These are phyloP conservation scores for Neopestalotiopsis sp. DNA, from an alignment of 2,329 filamentous ascomycete genomes.

Conservation along the genomic window DNA sequence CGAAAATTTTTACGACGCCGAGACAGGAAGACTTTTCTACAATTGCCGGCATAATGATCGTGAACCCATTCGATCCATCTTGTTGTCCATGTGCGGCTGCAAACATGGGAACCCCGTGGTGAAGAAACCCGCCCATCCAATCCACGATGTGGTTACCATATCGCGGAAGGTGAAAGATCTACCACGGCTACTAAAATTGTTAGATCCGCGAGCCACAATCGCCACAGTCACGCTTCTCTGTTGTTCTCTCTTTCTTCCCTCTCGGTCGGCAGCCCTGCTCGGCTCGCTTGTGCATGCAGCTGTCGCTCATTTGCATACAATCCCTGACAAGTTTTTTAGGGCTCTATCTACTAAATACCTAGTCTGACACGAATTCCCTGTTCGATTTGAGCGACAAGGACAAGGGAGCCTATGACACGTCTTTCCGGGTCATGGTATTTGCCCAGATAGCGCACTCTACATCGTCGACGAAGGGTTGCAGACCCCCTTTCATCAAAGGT, in stretches of 20 bases:
- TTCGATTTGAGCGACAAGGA: constrained; percentile 7
- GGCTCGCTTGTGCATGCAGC: constrained; percentile 14
- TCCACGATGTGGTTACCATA: constrained; percentile 11
- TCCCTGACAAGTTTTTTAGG: constrained; percentile 4
- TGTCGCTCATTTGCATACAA: constrained; percentile 5
- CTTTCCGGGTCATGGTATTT: constrained; percentile 9
- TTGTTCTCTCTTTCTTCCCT: neutral
- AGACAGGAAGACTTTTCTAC: neutral
- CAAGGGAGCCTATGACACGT: neutral
- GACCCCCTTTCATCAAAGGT: constrained; percentile 19
- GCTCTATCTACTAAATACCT: neutral
- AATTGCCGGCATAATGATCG: neutral
- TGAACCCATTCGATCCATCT: neutral
- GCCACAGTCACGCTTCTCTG: constrained; percentile 13
- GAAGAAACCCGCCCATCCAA: neutral
- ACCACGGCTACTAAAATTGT: neutral
- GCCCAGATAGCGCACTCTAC: neutral
- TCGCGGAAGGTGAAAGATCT: neutral
- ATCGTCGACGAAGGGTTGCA: constrained; percentile 2
- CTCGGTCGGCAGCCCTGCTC: neutral
- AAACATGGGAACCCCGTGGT: neutral
- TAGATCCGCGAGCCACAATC: constrained; percentile 11
- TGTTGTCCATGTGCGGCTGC: neutral
- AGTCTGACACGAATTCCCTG: constrained; percentile 11
- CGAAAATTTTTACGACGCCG: neutral